These are phyloP conservation scores for Lasiosphaeria miniovina DNA, from an alignment of 495 filamentous ascomycete genomes.

Conservation along the genomic window DNA sequence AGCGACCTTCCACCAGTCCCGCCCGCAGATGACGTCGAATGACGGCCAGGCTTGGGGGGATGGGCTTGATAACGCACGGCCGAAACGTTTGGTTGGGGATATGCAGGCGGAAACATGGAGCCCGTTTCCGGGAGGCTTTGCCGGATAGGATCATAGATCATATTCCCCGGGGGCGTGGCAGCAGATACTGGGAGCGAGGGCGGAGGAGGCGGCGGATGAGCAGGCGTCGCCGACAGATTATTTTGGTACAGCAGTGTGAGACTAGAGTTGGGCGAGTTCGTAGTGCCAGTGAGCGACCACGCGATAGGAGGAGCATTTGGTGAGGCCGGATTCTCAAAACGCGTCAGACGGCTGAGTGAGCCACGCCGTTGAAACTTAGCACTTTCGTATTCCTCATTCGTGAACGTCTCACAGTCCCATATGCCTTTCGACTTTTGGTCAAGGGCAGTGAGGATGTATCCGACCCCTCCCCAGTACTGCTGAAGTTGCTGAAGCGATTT, in stretches of 20 bases:
- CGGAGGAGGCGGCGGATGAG: constrained; percentile 19
- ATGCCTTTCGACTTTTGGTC: constrained; percentile 84
- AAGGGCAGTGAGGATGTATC: constrained; percentile 80
- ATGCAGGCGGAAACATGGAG: constrained; percentile 43
- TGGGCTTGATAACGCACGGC: constrained; percentile 39
- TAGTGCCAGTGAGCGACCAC: constrained; percentile 76
- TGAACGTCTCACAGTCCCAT: constrained; percentile 76
- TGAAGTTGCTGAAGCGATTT: constrained; percentile 74
- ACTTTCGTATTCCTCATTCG: constrained; percentile 72
- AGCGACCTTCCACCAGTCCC: constrained; percentile 33
- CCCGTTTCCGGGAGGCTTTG: constrained; percentile 43
- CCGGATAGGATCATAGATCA: constrained; percentile 52
- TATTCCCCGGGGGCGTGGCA: constrained; percentile 47
- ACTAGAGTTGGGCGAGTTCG: constrained; percentile 76
- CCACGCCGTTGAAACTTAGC: constrained; percentile 54
- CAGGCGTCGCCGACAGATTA: constrained; percentile 22
- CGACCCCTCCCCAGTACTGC: constrained; percentile 79
- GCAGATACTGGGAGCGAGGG: constrained; percentile 32
- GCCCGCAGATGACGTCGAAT: constrained; percentile 23
- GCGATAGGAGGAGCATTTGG: constrained; percentile 57
- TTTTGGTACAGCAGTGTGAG: constrained; percentile 69
- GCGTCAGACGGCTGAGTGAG: constrained; percentile 32
- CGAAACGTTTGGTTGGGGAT: constrained; percentile 46
- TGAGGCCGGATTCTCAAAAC: constrained; percentile 35
- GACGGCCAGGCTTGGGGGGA: constrained; percentile 19